These are phyloP conservation scores for Balakata baccata DNA, from an alignment of 345 rosid species.

Conservation along the genomic window DNA sequence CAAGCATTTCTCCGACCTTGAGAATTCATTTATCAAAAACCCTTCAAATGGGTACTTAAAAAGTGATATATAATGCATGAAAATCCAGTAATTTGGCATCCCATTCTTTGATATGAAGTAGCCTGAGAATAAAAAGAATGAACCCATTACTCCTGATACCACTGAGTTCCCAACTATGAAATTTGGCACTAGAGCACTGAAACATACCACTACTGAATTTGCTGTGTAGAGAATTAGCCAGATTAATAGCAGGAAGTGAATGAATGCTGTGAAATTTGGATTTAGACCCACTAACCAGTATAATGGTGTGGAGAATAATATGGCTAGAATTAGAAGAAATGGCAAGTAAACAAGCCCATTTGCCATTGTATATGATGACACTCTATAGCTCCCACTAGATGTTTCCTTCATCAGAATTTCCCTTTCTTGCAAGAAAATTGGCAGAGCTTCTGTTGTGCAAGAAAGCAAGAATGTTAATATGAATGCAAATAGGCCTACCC, in stretches of 20 bases:
- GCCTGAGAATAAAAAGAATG: conserved; percentile 91
- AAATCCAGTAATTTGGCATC: conserved; percentile 87
- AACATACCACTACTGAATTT: conserved; percentile 89
- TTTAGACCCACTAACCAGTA: conserved; percentile 91
- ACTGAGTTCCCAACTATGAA: conserved; percentile 90
- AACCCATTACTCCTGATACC: conserved; percentile 92
- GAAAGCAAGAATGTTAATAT: conserved; percentile 80
- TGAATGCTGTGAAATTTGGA: conserved; percentile 59
- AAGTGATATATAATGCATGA: conserved; percentile 84
- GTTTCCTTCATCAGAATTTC: conserved; percentile 90
- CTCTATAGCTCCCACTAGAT: conserved; percentile 79
- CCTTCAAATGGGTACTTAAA: conserved; percentile 98
- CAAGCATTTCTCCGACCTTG: conserved; percentile 68
- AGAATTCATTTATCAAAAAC: conserved; percentile 86
- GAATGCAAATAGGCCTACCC: conserved; percentile 92
- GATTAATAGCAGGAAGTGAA: conserved; percentile 66
- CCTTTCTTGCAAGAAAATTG: conserved; percentile 83
- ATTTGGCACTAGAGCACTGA: conserved; percentile 86
- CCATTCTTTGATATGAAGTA: conserved; percentile 80
- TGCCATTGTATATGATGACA: conserved; percentile 83
- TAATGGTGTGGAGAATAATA: conserved; percentile 63
- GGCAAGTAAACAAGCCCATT: conserved; percentile 90
- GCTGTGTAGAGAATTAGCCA: conserved; percentile 96
- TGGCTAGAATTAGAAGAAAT: conserved; percentile 74
- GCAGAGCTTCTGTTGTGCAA: conserved; percentile 83